Base-by-base conservation (phyloP, 306 rosid species). In the Fagus crenata region DNA sequence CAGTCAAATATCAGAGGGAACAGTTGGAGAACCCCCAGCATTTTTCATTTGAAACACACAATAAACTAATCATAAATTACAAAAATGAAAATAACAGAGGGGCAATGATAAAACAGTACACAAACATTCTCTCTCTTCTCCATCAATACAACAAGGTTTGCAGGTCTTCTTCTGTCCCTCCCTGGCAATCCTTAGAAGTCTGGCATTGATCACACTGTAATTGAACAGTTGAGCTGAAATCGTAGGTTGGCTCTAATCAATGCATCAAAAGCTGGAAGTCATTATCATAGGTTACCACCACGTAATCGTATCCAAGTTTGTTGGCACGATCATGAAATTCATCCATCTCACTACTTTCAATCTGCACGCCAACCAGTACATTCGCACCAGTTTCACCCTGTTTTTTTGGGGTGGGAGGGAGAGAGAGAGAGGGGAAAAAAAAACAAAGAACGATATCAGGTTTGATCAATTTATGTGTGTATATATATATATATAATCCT, bases 321-420 rank as follows among this genome's bases (percentile, higher is more conserved):
- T 59, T 54, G 6, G 96, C 93, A 31, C 69, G 79, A 6, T 59
- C 81, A 49, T 74, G 89, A 77, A 92, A 96, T 71, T 91, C 96
- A 31, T 72, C 88, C 86, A 92, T 81, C 82, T 96, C 96, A 3
- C 40, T 58, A 41, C 39, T 58, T 1, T 86, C 75, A 53, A 96
- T 87, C 82, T 96, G 97, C 61, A 96, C 77, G 61, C 97, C 99
- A n/a, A 96, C 97, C 77, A 96, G 81, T 28, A 92, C 90, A 67
- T 92, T 87, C 80, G 96, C 98, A 58, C 96, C 96, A 55, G 91
- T 78, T 84, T 86, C 96, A 83, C 99, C 99, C 98, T 92, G 84
- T 86, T 46, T 46, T 46, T 46, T 46, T 65, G 42, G 12, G 46
- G 28, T 22, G 28, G 28, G 28, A 22, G 28, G 28, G 28, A 22